Percentiles rank a stretch among this genome's conserved stretches.
These are phyloP conservation scores for Besnoitia besnoiti DNA, from an alignment of 169 alveolate species.

Conservation along the genomic window DNA sequence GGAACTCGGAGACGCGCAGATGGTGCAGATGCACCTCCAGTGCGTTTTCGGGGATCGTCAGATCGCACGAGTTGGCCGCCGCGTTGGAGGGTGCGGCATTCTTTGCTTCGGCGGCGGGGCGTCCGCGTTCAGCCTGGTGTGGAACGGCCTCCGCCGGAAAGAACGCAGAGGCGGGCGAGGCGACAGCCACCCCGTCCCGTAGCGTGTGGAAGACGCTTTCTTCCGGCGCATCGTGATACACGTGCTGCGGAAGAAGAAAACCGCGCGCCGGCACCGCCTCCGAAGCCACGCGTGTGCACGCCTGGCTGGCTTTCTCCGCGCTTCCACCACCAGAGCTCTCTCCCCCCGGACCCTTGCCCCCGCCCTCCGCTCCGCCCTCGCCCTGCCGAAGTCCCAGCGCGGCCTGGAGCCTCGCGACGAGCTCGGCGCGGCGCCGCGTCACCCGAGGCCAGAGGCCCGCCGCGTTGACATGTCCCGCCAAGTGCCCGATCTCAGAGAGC, in stretches of 20 bases:
- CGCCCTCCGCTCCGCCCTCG: background rate
- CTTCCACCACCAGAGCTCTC: background rate
- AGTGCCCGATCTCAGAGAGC: conserved; percentile 86
- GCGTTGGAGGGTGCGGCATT: conserved; percentile 22
- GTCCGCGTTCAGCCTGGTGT: no score
- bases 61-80: background rate
- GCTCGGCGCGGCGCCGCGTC: conserved; percentile 4
- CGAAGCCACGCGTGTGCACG: background rate
- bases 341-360: background rate
- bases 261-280: background rate
- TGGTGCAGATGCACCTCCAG: conserved; percentile 19
- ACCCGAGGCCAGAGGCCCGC: conserved; percentile 77
- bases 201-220: background rate
- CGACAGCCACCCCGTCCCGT: no score
- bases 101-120: background rate
- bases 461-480: conserved; percentile 83
- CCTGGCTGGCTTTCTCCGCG: background rate
- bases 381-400: background rate
- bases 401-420: background rate
- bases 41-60: background rate
- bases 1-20: conserved; percentile 49
- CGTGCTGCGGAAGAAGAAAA: background rate
- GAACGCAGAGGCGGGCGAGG: no score
- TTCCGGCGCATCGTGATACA: background rate
- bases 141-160: no score